These are phyloP conservation scores for Aphanoascus verrucosus DNA, from an alignment of 2,329 filamentous ascomycete genomes.

Conservation along the genomic window DNA sequence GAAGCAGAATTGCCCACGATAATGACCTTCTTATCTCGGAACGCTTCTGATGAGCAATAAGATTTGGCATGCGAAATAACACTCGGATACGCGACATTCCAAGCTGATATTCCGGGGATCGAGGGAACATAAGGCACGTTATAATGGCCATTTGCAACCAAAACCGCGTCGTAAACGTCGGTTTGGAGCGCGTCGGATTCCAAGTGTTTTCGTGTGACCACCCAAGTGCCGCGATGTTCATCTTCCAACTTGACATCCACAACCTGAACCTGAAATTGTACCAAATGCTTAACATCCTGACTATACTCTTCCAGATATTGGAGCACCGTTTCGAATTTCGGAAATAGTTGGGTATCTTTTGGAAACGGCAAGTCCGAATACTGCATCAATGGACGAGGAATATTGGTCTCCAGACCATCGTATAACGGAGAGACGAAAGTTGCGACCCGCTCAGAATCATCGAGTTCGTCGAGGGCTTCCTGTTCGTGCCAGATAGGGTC, in stretches of 20 bases:
- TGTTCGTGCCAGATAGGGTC: constrained; percentile 45
- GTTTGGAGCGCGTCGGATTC: constrained; percentile 32
- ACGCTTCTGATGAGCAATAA: constrained; percentile 58
- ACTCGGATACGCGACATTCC: constrained; percentile 49
- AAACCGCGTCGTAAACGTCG: constrained; percentile 59
- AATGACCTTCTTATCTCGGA: constrained; percentile 60
- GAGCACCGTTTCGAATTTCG: constrained; percentile 58
- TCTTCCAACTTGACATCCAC: constrained; percentile 43
- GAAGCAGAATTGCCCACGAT: constrained; percentile 78
- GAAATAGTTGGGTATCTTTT: constrained; percentile 58
- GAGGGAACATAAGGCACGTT: constrained; percentile 56
- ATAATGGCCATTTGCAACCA: constrained; percentile 68
- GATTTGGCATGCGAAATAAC: constrained; percentile 66
- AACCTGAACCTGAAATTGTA: constrained; percentile 63
- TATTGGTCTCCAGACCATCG: constrained; percentile 72
- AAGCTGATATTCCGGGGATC: constrained; percentile 49
- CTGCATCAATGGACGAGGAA: constrained; percentile 68
- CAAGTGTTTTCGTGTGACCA: constrained; percentile 46
- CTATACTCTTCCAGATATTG: constrained; percentile 65
- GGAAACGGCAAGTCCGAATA: constrained; percentile 63
- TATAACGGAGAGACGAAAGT: constrained; percentile 78
- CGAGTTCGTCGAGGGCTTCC: constrained; percentile 15
- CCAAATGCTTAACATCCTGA: constrained; percentile 52
- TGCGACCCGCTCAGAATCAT: constrained; percentile 31
- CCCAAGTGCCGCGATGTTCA: constrained; percentile 44